Conservation (phyloP, 768 basidiomycete genomes). For the Auricularia sp. region DNA sequence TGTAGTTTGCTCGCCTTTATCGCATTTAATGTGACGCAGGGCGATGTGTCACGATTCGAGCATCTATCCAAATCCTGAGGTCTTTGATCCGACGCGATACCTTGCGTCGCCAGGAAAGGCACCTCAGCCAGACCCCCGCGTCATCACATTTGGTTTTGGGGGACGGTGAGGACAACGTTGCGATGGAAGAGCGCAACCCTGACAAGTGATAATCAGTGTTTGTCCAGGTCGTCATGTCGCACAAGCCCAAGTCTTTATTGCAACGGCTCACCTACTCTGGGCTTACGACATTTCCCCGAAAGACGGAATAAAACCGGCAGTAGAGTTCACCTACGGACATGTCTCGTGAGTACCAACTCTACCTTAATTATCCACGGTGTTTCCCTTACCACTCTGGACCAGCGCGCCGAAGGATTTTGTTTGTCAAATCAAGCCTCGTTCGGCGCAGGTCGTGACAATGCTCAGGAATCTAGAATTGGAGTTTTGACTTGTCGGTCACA, state of each 20-base stretch:
- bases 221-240: neutral
- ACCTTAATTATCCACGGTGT: neutral
- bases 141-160: neutral
- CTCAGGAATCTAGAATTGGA: no score
- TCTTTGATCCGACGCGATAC: neutral
- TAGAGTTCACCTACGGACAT: neutral
- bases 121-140: neutral
- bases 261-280: neutral
- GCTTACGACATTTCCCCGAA: neutral
- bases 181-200: neutral
- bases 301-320: neutral
- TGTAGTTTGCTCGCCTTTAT: neutral
- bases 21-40: neutral
- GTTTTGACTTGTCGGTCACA: no score
- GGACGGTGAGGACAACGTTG: neutral
- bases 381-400: no score
- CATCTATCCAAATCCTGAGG: neutral
- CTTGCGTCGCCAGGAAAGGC: neutral
- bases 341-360: neutral
- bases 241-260: neutral
- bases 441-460: neutral
- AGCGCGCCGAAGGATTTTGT: neutral
- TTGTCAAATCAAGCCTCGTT: neutral
- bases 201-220: neutral
- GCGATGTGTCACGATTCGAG: neutral